Percentiles rank a stretch among this genome's conserved stretches.
These are phyloP conservation scores for Pulicaria dysenterica DNA, from an alignment of 129 eudicot genomes.

Conservation along the genomic window DNA sequence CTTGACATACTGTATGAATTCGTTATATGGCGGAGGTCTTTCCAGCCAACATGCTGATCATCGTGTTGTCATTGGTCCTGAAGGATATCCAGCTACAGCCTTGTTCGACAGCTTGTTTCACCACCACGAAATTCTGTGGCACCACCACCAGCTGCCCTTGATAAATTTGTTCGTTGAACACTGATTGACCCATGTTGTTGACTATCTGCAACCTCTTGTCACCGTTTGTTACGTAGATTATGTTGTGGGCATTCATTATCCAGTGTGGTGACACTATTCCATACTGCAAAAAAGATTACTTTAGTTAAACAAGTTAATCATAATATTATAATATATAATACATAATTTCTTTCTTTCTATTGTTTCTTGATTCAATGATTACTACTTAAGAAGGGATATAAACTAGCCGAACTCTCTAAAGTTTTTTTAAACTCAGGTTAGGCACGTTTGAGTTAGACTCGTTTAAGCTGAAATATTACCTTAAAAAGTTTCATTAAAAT, in stretches of 20 bases:
- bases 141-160: slow-evolving; percentile 58
- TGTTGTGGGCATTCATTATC: slow-evolving; percentile 58
- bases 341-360: too few species aligned
- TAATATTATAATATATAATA: neutral
- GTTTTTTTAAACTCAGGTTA: too few species aligned
- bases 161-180: slow-evolving; percentile 50
- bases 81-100: slow-evolving; percentile 41
- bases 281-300: slow-evolving; percentile 38
- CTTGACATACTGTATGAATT: slow-evolving; percentile 39
- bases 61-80: slow-evolving; percentile 52
- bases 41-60: slow-evolving; percentile 44
- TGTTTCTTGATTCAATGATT: too few species aligned
- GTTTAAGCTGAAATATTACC: too few species aligned
- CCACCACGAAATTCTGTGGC: slow-evolving; percentile 65
- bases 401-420: too few species aligned
- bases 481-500: too few species aligned
- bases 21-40: slow-evolving; percentile 32
- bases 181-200: slow-evolving; percentile 51
- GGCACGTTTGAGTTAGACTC: too few species aligned
- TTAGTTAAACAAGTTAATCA: neutral
- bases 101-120: slow-evolving; percentile 51
- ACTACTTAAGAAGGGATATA: too few species aligned
- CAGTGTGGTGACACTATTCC: slow-evolving; percentile 67
- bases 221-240: slow-evolving; percentile 53
- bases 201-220: slow-evolving; percentile 60